Percentiles rank a stretch among this genome's conserved stretches.
These are phyloP conservation scores for Porodaedalea pini DNA, from an alignment of 1,284 basidiomycete species.

Conservation along the genomic window DNA sequence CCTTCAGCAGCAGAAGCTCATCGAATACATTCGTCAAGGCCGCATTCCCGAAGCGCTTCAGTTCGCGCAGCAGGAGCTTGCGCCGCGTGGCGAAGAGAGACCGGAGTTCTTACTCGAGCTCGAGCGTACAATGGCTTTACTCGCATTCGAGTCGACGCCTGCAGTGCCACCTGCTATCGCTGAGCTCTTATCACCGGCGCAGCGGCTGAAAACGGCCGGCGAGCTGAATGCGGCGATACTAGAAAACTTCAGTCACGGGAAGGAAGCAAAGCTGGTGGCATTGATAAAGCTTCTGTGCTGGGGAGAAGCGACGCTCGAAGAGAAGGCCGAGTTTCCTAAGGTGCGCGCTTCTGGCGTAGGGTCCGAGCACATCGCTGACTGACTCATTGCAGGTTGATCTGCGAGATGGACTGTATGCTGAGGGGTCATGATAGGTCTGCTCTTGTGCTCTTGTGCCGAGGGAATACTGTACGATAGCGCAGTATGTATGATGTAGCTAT, in stretches of 20 bases:
- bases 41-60: slow-evolving; percentile 76
- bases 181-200: slow-evolving; percentile 79
- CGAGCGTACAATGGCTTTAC: slow-evolving; percentile 91
- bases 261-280: slow-evolving; percentile 87
- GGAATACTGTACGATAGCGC: not conserved
- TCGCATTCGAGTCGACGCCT: slow-evolving; percentile 81
- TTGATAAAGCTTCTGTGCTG: slow-evolving; percentile 83
- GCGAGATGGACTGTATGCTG: slow-evolving; percentile 27
- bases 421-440: slow-evolving; percentile 6
- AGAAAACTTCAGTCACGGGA: slow-evolving; percentile 86
- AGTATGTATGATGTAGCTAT: not conserved
- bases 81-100: slow-evolving; percentile 91
- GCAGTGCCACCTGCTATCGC: slow-evolving; percentile 62
- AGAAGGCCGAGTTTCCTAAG: slow-evolving; percentile 74
- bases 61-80: slow-evolving; percentile 92
- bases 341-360: slow-evolving; percentile 33
- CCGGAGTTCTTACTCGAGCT: slow-evolving; percentile 91
- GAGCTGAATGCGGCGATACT: slow-evolving; percentile 95
- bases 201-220: slow-evolving; percentile 89
- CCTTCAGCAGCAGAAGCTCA: slow-evolving; percentile 90
- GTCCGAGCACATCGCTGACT: slow-evolving; percentile 1
- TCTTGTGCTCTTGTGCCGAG: not conserved
- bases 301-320: slow-evolving; percentile 81
- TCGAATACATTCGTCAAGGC: slow-evolving; percentile 89
- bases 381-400: slow-evolving; percentile 30